Evolutionary conservation across 164 flowering plant species (phyloP).

Genomic region (Buxus sempervirens): DNA sequence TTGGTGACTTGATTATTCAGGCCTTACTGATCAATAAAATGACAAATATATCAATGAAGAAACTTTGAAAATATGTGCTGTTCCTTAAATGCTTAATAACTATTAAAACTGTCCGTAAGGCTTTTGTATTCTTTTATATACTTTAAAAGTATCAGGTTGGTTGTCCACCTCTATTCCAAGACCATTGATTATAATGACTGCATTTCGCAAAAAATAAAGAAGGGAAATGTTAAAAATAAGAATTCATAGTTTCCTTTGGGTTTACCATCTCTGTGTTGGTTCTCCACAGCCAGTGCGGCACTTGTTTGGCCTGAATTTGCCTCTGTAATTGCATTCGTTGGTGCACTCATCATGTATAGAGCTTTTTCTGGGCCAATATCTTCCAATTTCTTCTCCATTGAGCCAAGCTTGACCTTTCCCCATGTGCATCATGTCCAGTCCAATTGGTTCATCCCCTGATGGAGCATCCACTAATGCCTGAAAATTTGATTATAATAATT

Average conservation of each 20-base stretch:
- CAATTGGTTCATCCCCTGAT: slow-evolving; percentile 85
- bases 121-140: background rate
- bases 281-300: slow-evolving; percentile 91
- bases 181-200: background rate
- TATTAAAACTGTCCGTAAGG: too few species aligned
- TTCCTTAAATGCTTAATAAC: too few species aligned
- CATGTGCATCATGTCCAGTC: slow-evolving; percentile 92
- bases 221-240: background rate
- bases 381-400: slow-evolving; percentile 94
- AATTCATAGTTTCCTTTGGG: background rate
- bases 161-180: background rate
- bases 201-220: background rate
- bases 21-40: too few species aligned
- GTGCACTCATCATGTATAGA: slow-evolving; percentile 57
- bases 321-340: slow-evolving; percentile 76
- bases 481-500: slow-evolving; percentile 12
- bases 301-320: slow-evolving; percentile 82
- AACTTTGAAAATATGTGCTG: too few species aligned
- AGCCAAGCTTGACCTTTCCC: slow-evolving; percentile 98
- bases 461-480: slow-evolving; percentile 85
- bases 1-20: too few species aligned
- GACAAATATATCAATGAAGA: too few species aligned
- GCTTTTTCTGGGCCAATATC: slow-evolving; percentile 86
- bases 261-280: slow-evolving; percentile 96
- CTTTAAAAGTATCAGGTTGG: background rate